Conservation (phyloP, 352 stramenopile species). For the Elongisporangium anandrum region DNA sequence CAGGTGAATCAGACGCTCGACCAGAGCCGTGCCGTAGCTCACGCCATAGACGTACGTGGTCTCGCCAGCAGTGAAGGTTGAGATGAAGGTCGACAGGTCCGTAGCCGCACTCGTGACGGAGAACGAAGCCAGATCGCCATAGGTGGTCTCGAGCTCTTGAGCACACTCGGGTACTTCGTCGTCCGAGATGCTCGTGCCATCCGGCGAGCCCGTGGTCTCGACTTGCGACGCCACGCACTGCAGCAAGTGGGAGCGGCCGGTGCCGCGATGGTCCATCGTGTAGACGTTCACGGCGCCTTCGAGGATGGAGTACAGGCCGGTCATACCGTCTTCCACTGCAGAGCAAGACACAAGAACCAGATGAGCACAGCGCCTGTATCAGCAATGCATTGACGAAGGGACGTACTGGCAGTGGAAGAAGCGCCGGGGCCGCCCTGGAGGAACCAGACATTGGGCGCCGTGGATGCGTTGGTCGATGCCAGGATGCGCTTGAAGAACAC, state of each 20-base stretch:
- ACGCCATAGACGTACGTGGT: slow-evolving; percentile 33
- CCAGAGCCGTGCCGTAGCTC: slow-evolving; percentile 44
- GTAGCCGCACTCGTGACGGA: slow-evolving; percentile 40
- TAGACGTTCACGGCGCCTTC: slow-evolving; percentile 40
- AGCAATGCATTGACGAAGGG: background rate
- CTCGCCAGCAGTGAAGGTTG: slow-evolving; percentile 15
- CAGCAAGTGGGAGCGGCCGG: slow-evolving; percentile 31
- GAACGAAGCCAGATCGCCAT: slow-evolving; percentile 34
- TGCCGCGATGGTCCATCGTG: slow-evolving; percentile 53
- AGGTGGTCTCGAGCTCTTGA: slow-evolving; percentile 28
- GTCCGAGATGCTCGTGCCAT: slow-evolving; percentile 11
- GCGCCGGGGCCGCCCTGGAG: slow-evolving; percentile 35
- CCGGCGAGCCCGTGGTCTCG: slow-evolving; percentile 26
- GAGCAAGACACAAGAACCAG: slow-evolving; percentile 1
- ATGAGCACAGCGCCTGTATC: background rate
- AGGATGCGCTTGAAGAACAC: slow-evolving; percentile 41
- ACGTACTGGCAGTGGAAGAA: slow-evolving; percentile 32
- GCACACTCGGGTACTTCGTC: slow-evolving; percentile 27
- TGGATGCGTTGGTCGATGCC: slow-evolving; percentile 11
- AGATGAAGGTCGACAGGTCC: slow-evolving; percentile 31
- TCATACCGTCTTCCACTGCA: slow-evolving; percentile 35
- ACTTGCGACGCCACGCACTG: slow-evolving; percentile 36
- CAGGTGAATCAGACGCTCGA: slow-evolving; percentile 47
- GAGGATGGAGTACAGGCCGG: slow-evolving; percentile 17
- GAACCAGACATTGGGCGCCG: slow-evolving; percentile 34